Evolutionary conservation across 495 filamentous ascomycete genomes (phyloP).

Genomic region (Mycothermus thermophilus): DNA sequence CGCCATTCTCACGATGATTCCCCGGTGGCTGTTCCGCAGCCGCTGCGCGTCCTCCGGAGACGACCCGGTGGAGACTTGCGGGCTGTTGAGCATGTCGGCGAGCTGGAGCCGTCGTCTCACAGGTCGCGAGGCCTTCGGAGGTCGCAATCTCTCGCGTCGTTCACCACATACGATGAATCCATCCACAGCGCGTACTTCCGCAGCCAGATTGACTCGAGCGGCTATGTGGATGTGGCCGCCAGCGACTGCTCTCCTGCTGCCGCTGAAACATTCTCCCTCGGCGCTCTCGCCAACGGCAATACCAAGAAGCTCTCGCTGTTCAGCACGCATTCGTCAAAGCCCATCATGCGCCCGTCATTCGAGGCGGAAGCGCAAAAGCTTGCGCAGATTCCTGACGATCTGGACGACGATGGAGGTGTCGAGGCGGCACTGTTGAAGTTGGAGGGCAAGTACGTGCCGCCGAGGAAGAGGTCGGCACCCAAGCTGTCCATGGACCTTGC

Average conservation of each 20-base stretch:
- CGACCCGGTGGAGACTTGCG: conserved; percentile 82
- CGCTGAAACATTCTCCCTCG: conserved; percentile 40
- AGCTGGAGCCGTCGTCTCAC: conserved; percentile 42
- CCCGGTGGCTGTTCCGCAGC: conserved; percentile 28
- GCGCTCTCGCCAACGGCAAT: conserved; percentile 39
- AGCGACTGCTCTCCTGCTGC: conserved; percentile 27
- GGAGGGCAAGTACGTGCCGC: conserved; percentile 58
- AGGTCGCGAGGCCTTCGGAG: too few species aligned
- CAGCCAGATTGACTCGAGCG: conserved; percentile 25
- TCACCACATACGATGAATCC: conserved; percentile 57
- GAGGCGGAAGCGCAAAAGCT: conserved; percentile 81
- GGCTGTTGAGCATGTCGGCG: conserved; percentile 59
- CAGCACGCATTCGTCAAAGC: conserved; percentile 61
- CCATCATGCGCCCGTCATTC: conserved; percentile 70
- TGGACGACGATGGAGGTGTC: conserved; percentile 73
- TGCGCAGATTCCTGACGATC: conserved; percentile 75
- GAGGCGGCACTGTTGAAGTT: conserved; percentile 86
- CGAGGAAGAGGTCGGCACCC: conserved; percentile 1
- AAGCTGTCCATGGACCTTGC: conserved; percentile 26
- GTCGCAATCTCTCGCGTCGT: conserved; percentile 58
- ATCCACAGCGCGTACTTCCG: conserved; percentile 44
- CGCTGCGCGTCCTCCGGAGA: conserved; percentile 58
- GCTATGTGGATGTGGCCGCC: conserved; percentile 30
- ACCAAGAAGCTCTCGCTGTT: conserved; percentile 46
- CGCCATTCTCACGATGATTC: conserved; percentile 23